Base-by-base conservation (phyloP, 2,329 filamentous ascomycete genomes). In the Aspergillus sp. region DNA sequence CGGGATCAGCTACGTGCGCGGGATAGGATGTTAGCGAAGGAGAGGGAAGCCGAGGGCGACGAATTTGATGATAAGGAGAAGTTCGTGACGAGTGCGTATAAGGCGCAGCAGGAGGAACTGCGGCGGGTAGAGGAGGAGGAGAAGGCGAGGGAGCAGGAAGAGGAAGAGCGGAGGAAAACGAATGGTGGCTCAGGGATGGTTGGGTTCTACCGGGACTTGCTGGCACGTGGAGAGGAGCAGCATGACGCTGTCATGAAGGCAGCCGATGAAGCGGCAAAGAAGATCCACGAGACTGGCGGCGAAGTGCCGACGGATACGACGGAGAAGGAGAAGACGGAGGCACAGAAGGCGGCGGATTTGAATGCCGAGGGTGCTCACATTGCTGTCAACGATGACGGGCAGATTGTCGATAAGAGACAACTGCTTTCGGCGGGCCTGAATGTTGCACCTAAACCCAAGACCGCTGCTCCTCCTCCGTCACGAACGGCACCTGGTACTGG, bases 11-110 rank as follows among this genome's bases (percentile, higher is more conserved):
- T 85, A 50, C 79, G 85, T 7, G 86, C 86, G 17, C 79, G 81
- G 37, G 86, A 88, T 68, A 85, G 86, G 61, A 68, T 84, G 57
- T 66, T 88, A 12, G 81, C 84, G 52, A 80, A 80, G 57, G 86
- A 88, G 66, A 79, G 86, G 27, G 86, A 88, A 64, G 81, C 81
- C 0, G 86, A 88, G 66, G 86, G 85, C n/a, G 86, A 88, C 49
- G 84, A 85, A 59, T 88, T 86, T 59, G 84, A 81, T 0, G 86
- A 87, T 64, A 88, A 87, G 68, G 86, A 88, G 70, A 87, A 83
- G 67, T 88, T 88, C 60, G 86, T 88, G 43, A 88, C 86, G 2
- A 77, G 79, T 1, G 85, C 86, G 37, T 88, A 88, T 71, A 87
- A 87, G 70, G 77, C 78, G 60, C 85, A 88, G 66, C 85, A 88